These are phyloP conservation scores for Cajanus cajan DNA, from an alignment of 306 rosid genomes.

Conservation along the genomic window DNA sequence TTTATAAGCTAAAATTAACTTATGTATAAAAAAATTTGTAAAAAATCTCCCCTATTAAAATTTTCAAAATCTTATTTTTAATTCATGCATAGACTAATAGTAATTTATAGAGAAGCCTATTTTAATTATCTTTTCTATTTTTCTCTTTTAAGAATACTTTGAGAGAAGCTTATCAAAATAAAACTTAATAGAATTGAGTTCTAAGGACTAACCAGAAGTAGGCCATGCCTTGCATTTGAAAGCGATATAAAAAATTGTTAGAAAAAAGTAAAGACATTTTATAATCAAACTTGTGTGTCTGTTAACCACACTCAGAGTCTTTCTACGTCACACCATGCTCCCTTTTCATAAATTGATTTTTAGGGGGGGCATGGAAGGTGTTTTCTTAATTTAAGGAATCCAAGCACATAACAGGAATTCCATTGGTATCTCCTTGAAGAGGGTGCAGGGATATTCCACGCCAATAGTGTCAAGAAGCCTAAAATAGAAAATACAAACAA, in stretches of 20 bases:
- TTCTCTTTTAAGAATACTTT: too few species aligned
- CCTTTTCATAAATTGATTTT: neutral
- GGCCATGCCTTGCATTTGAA: neutral
- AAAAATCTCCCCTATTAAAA: too few species aligned
- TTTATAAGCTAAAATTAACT: too few species aligned
- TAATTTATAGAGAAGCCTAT: too few species aligned
- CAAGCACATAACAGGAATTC: conserved; percentile 6
- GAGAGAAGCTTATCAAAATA: too few species aligned
- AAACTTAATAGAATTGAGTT: too few species aligned
- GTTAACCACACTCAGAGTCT: neutral
- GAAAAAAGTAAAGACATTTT: neutral
- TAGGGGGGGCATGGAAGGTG: neutral
- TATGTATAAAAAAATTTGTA: too few species aligned
- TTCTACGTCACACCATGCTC: neutral
- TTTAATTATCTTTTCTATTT: too few species aligned
- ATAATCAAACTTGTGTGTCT: conserved; percentile 2
- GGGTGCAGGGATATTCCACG: conserved; percentile 16
- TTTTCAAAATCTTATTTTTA: too few species aligned
- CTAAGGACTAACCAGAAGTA: too few species aligned
- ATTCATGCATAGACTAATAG: too few species aligned
- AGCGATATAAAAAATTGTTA: neutral
- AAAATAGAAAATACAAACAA: conserved; percentile 24
- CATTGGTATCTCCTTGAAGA: conserved; percentile 1
- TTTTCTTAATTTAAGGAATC: conserved; percentile 11
- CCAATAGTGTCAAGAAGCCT: neutral